A percentile compares a stretch with the other conserved stretches of the same genome.
phyloP scores from a whole-genome alignment of 345 rosid species.

The Lenwebbia sp. region DNA sequence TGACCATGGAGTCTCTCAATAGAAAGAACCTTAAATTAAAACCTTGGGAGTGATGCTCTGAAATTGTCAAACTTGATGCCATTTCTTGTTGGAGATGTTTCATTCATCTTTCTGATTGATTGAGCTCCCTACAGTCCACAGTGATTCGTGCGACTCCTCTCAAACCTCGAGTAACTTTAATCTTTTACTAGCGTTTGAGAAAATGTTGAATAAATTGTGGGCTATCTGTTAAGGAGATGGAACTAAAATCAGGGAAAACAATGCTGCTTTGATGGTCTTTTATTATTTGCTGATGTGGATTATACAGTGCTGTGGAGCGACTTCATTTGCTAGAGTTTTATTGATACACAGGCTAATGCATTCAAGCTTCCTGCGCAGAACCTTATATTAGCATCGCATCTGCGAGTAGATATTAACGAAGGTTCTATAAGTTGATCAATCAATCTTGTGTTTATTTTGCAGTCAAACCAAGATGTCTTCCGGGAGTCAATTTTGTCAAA shows the following conservation, averaged over 20 bases:
- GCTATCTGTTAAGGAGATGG: background rate
- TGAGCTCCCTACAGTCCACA: background rate
- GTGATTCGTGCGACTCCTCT: background rate
- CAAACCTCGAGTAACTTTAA: background rate
- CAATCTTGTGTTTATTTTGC: conserved; percentile 10
- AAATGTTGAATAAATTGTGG: background rate
- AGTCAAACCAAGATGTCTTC: conserved; percentile 72
- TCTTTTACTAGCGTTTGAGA: background rate
- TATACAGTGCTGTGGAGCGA: background rate
- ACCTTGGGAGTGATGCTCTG: background rate
- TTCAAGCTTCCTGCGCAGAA: background rate
- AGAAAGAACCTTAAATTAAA: background rate
- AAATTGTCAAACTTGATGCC: background rate
- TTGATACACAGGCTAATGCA: background rate
- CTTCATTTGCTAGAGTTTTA: background rate
- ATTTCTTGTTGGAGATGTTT: background rate
- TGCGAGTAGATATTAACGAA: background rate
- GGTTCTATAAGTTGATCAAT: background rate
- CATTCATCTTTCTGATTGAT: background rate
- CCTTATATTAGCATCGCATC: background rate
- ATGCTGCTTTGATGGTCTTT: background rate
- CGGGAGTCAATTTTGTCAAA: conserved; percentile 70
- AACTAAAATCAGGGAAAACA: background rate
- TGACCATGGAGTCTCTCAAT: background rate
- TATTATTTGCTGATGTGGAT: background rate